Conservation (phyloP, 192 early-diverging fungal species). For the Backusella sp. region DNA sequence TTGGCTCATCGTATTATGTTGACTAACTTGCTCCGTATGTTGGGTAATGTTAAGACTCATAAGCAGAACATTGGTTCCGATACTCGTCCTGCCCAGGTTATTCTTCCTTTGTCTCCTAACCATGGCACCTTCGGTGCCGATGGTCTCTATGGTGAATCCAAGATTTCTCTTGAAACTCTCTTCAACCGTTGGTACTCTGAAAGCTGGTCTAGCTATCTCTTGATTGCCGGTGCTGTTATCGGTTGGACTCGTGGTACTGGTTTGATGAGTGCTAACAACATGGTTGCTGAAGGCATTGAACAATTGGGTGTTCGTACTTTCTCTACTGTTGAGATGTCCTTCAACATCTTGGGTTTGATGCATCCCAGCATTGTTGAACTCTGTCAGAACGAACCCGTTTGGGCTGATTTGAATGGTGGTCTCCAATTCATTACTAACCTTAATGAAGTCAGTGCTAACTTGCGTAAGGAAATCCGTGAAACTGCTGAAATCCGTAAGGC, state of each 20-base stretch:
- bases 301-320: conserved; percentile 87
- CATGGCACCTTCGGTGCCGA: conserved; percentile 93
- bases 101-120: conserved; percentile 94
- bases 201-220: conserved; percentile 83
- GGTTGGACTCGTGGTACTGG: conserved; percentile 98
- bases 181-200: conserved; percentile 92
- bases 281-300: conserved; percentile 87
- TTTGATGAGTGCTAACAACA: conserved; percentile 90
- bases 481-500: conserved; percentile 86
- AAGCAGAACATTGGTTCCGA: conserved; percentile 75
- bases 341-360: conserved; percentile 87
- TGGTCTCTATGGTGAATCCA: conserved; percentile 93
- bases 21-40: conserved; percentile 85
- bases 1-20: conserved; percentile 93
- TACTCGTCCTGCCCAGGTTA: conserved; percentile 84
- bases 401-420: conserved; percentile 91
- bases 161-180: conserved; percentile 90
- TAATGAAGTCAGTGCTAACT: conserved; percentile 70
- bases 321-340: conserved; percentile 90
- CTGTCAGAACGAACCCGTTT: conserved; percentile 73
- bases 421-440: conserved; percentile 85
- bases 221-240: conserved; percentile 89
- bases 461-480: conserved; percentile 79
- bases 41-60: conserved; percentile 82
- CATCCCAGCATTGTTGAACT: conserved; percentile 76